Conservation (phyloP, 176 grass and related monocot genomes). For the Canna indica region DNA sequence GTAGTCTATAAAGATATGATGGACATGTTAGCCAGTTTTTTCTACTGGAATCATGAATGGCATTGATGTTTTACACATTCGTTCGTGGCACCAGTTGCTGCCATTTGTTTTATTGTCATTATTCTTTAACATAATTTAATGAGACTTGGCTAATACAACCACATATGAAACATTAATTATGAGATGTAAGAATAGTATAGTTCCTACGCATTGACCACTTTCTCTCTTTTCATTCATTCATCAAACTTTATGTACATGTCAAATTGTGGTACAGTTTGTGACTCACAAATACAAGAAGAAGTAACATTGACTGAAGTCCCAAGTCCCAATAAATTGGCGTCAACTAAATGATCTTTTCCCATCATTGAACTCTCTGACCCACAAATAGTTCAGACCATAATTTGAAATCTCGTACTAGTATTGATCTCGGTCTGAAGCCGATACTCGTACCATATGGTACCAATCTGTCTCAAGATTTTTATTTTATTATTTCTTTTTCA, state of each 20-base stretch:
- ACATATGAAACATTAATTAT: not conserved
- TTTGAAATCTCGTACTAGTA: no score
- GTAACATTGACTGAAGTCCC: no score
- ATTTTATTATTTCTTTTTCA: no score
- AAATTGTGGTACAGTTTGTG: not conserved
- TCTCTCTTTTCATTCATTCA: not conserved
- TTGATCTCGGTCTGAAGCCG: no score
- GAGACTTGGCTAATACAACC: not conserved
- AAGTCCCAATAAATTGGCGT: no score
- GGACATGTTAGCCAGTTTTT: not conserved
- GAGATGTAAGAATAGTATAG: not conserved
- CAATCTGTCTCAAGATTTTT: no score
- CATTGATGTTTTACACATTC: not conserved
- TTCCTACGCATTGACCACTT: not conserved
- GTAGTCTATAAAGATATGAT: not conserved
- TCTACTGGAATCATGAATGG: not conserved
- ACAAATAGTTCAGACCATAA: no score
- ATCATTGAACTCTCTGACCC: not conserved
- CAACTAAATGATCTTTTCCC: no score
- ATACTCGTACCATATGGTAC: no score
- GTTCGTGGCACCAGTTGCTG: not conserved
- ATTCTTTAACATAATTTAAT: not conserved
- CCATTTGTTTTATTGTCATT: not conserved
- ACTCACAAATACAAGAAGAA: not conserved
- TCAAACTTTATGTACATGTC: not conserved